A percentile compares a stretch with the other conserved stretches of the same genome.
phyloP scores from a whole-genome alignment of 208 protist species.

The Trypanosomatidae sp. region DNA sequence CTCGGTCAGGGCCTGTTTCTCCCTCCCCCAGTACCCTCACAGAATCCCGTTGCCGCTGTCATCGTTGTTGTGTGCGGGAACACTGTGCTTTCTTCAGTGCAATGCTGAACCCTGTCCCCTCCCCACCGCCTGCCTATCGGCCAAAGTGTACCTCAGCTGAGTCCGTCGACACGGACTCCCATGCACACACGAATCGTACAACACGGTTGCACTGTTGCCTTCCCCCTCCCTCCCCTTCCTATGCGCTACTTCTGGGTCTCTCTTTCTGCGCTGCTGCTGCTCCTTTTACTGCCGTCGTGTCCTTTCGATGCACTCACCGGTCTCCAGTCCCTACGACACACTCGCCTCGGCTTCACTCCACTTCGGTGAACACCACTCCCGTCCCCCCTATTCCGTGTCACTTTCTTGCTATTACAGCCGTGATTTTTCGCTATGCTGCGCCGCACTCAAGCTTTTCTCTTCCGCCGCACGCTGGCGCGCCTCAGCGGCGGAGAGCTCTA shows the following conservation, averaged over 20 bases:
- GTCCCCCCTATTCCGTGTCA: not conserved
- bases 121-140: not conserved
- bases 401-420: not conserved
- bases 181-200: not conserved
- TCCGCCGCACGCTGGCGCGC: conserved; percentile 69
- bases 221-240: not conserved
- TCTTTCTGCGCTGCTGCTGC: not conserved
- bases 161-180: not conserved
- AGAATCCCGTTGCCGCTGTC: not conserved
- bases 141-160: not conserved
- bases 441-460: conserved; percentile 61
- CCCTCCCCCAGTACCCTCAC: not conserved
- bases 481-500: conserved; percentile 84
- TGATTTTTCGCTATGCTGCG: conserved; percentile 68
- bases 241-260: not conserved
- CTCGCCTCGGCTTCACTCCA: not conserved
- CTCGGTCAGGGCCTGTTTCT: not conserved
- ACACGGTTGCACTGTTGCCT: not conserved
- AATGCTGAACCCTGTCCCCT: not conserved
- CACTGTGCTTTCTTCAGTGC: not conserved
- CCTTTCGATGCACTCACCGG: not conserved
- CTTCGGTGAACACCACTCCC: not conserved
- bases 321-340: not conserved
- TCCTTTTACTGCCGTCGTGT: not conserved
- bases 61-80: not conserved